A percentile compares a stretch with the other conserved stretches of the same genome.
These are phyloP conservation scores for Butyriboletus regius DNA, from an alignment of 1,284 basidiomycete species.

Conservation along the genomic window DNA sequence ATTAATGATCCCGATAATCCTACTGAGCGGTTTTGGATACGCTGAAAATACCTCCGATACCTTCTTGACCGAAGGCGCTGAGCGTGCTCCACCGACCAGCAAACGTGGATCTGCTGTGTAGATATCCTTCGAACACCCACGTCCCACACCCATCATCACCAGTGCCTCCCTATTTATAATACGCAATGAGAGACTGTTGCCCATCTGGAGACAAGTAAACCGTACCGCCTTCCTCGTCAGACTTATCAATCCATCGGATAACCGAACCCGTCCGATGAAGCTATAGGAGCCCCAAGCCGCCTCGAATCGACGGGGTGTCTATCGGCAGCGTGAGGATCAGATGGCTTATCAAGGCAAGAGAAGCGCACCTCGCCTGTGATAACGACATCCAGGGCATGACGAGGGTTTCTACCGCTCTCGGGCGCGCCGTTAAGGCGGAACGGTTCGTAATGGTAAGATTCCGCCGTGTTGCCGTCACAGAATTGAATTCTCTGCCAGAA, in stretches of 20 bases:
- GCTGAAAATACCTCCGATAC: constrained; percentile 50
- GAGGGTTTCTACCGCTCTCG: constrained; percentile 23
- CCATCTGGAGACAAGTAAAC: constrained; percentile 2
- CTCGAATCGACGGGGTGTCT: constrained; percentile 31
- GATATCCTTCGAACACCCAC: constrained; percentile 33
- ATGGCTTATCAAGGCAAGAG: constrained; percentile 16
- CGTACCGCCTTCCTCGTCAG: constrained; percentile 35
- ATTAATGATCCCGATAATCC: constrained; percentile 29
- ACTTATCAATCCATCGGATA: constrained; percentile 46
- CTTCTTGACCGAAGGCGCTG: constrained; percentile 19
- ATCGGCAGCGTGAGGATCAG: constrained; percentile 20
- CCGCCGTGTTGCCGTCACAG: constrained; percentile 24
- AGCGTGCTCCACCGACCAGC: constrained; percentile 28
- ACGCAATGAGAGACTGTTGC: neutral
- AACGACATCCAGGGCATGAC: constrained; percentile 34
- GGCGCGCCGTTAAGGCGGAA: constrained; percentile 27
- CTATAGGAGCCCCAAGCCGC: constrained; percentile 35
- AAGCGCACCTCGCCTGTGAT: constrained; percentile 31
- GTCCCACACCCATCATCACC: constrained; percentile 31
- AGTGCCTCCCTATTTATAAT: constrained; percentile 18
- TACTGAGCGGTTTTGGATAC: constrained; percentile 37
- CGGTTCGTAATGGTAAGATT: constrained; percentile 30
- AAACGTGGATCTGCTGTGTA: constrained; percentile 24
- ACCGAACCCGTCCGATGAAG: constrained; percentile 44
- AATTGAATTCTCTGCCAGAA: constrained; percentile 25